These are phyloP conservation scores for Kalmanozyma brasiliensis DNA, from an alignment of 1,284 basidiomycete genomes.

Conservation along the genomic window DNA sequence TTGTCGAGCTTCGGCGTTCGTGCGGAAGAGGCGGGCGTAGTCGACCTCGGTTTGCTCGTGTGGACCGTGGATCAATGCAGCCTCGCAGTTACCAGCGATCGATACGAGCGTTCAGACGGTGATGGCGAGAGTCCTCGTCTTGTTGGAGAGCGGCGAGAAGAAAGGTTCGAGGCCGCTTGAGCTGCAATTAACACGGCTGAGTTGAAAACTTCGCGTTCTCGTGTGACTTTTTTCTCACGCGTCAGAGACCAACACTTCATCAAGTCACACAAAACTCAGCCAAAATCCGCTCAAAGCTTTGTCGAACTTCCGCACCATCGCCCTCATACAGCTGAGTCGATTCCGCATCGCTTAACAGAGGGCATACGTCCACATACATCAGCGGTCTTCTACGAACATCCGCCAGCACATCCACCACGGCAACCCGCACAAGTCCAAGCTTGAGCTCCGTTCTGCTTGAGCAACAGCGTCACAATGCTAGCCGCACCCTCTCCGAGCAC, in stretches of 20 bases:
- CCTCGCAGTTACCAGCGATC: background rate
- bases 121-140: background rate
- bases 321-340: too few relatives aligned
- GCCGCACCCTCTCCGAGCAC: slow-evolving; percentile 91
- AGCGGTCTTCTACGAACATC: slow-evolving; percentile 65
- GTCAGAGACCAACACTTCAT: slow-evolving; percentile 30
- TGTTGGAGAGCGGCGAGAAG: too few relatives aligned
- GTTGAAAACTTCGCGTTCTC: slow-evolving; percentile 7
- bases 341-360: too few relatives aligned
- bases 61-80: background rate
- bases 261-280: slow-evolving; percentile 7
- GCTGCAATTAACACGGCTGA: slow-evolving; percentile 11
- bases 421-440: slow-evolving; percentile 85
- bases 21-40: background rate
- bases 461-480: slow-evolving; percentile 80
- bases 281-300: background rate
- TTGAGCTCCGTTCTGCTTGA: slow-evolving; percentile 78
- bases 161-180: slow-evolving; percentile 2
- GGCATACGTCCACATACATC: too few relatives aligned
- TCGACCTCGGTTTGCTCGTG: too few relatives aligned
- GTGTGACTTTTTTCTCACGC: slow-evolving; percentile 16
- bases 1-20: background rate
- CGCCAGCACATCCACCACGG: slow-evolving; percentile 78
- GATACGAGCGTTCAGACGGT: background rate
- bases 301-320: too few relatives aligned